Conservation (phyloP, 768 basidiomycete genomes). For the Obba rivulosa region DNA sequence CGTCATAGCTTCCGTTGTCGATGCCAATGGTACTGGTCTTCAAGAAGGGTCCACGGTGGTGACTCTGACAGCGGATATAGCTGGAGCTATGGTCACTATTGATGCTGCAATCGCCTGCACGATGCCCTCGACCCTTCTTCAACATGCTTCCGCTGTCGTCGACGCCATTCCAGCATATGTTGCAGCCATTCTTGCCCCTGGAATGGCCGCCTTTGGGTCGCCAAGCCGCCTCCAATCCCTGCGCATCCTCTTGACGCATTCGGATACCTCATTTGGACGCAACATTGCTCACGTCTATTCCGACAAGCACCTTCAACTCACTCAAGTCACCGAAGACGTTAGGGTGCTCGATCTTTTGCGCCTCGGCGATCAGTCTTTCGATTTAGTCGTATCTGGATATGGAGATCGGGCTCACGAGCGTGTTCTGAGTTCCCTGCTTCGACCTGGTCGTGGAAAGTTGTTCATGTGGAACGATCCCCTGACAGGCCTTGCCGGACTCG, state of each 20-base stretch:
- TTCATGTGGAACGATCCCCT: slow-evolving; percentile 12
- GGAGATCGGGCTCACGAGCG: not conserved
- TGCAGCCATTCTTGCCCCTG: slow-evolving; percentile 2
- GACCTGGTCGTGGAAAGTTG: not conserved
- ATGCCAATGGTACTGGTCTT: too few relatives aligned
- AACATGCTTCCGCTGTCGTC: too few relatives aligned
- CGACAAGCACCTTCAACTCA: not conserved
- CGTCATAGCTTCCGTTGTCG: too few relatives aligned
- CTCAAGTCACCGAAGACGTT: not conserved
- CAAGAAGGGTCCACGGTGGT: not conserved
- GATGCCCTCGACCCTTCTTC: too few relatives aligned
- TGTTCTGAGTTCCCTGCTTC: not conserved
- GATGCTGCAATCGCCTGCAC: too few relatives aligned
- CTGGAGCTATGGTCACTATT: too few relatives aligned
- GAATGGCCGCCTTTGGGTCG: not conserved
- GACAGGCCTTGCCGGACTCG: not conserved
- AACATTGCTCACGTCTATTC: not conserved
- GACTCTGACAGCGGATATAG: not conserved
- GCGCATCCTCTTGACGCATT: slow-evolving; percentile 3
- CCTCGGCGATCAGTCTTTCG: not conserved
- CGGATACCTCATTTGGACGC: not conserved
- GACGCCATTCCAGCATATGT: not conserved
- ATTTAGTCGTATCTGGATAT: slow-evolving; percentile 9
- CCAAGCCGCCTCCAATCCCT: slow-evolving; percentile 1
- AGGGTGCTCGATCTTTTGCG: not conserved